phyloP scores from a whole-genome alignment of 1,284 basidiomycete genomes.

The Ustilago curta region DNA sequence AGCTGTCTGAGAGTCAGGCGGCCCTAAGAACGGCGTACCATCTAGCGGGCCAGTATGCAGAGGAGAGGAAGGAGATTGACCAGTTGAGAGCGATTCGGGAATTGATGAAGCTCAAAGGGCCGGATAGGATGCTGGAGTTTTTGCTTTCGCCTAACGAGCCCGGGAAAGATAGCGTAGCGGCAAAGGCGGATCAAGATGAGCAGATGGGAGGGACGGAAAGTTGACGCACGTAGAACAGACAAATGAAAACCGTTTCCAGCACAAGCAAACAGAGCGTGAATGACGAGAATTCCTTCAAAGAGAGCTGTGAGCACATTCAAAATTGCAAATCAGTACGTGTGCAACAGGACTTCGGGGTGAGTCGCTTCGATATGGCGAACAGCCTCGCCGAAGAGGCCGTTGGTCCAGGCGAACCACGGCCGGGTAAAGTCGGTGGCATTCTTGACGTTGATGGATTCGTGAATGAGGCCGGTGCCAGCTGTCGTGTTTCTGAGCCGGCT shows the following conservation, averaged over 20 bases:
- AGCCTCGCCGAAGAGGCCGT: conserved; percentile 56
- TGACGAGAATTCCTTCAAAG: background rate
- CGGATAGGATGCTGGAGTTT: conserved; percentile 39
- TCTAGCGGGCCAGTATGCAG: conserved; percentile 28
- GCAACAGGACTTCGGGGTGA: conserved; percentile 36
- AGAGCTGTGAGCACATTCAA: too few relatives aligned
- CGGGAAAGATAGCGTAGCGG: too few relatives aligned
- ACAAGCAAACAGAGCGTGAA: background rate
- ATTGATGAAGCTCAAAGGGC: conserved; percentile 48
- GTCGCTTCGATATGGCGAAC: conserved; percentile 51
- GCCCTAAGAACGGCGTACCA: conserved; percentile 31
- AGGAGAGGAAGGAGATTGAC: conserved; percentile 48
- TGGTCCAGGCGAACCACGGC: conserved; percentile 59
- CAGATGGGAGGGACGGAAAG: too few relatives aligned
- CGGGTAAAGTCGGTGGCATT: conserved; percentile 57
- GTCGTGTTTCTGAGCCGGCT: conserved; percentile 52
- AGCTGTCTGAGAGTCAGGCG: conserved; percentile 6
- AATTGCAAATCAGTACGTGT: conserved; percentile 22
- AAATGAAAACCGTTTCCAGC: background rate
- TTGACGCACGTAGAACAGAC: too few relatives aligned
- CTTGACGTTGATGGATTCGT: conserved; percentile 56
- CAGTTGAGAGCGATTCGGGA: conserved; percentile 57
- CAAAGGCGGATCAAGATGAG: too few relatives aligned
- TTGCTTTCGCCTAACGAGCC: conserved; percentile 34
- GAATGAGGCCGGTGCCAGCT: conserved; percentile 59